phyloP scores from a whole-genome alignment of 805 yeast species.

The Yarrowia porcina region DNA sequence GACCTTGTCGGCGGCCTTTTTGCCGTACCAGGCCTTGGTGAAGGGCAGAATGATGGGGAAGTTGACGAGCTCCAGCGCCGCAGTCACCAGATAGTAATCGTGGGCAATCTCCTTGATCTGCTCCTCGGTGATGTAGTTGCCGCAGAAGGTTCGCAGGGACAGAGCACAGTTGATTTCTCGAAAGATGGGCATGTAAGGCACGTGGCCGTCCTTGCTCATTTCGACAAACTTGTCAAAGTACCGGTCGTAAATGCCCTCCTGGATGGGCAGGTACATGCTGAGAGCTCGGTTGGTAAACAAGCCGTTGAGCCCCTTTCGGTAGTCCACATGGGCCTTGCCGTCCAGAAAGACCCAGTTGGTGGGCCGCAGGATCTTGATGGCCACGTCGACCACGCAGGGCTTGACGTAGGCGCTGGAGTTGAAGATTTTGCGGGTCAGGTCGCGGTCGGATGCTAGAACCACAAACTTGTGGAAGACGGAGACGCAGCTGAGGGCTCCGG shows the following conservation, averaged over 20 bases:
- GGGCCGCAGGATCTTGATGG: constrained; percentile 88
- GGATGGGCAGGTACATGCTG: constrained; percentile 76
- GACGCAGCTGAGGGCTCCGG: constrained; percentile 93
- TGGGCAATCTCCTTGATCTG: constrained; percentile 87
- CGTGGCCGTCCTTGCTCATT: constrained; percentile 59
- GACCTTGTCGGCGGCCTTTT: constrained; percentile 85
- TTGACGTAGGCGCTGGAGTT: constrained; percentile 83
- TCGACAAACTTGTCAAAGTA: constrained; percentile 68
- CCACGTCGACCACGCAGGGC: constrained; percentile 98
- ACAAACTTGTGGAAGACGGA: constrained; percentile 98
- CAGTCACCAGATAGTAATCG: constrained; percentile 86
- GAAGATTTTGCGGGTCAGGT: constrained; percentile 80
- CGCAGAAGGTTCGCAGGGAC: constrained; percentile 91
- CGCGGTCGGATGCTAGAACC: constrained; percentile 86
- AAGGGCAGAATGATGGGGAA: constrained; percentile 95
- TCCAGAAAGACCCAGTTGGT: constrained; percentile 97
- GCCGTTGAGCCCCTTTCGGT: constrained; percentile 85
- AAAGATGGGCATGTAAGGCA: constrained; percentile 84
- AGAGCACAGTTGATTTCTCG: constrained; percentile 95
- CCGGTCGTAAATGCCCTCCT: constrained; percentile 78
- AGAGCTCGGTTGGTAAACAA: constrained; percentile 82
- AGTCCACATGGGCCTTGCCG: constrained; percentile 93
- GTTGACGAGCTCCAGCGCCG: constrained; percentile 94
- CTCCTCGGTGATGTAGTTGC: constrained; percentile 87
- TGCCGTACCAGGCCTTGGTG: constrained; percentile 98